Evolutionary conservation across 306 rosid species (phyloP).

Genomic region (Inga oerstediana): DNA sequence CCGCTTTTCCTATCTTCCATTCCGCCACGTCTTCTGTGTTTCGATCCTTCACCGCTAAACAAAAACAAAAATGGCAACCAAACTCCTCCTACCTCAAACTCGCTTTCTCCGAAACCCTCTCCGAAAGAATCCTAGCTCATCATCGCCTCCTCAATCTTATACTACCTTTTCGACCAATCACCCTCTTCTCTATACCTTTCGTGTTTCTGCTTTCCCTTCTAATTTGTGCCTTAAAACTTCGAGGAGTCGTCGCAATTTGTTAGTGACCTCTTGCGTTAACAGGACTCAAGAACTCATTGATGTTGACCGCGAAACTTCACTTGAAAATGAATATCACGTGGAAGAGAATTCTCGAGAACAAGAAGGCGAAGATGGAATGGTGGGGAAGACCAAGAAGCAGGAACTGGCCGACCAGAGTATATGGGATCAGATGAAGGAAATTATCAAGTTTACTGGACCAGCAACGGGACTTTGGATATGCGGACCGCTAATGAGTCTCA

Average conservation of each 20-base stretch:
- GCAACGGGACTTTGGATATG: constrained; percentile 85
- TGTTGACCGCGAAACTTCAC: not conserved
- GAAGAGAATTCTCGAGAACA: constrained; percentile 16
- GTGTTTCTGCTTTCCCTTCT: constrained; percentile 21
- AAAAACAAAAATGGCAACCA: constrained; percentile 36
- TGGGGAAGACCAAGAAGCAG: constrained; percentile 21
- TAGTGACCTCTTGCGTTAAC: constrained; percentile 30
- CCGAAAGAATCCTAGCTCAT: constrained; percentile 40
- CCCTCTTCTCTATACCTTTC: constrained; percentile 8
- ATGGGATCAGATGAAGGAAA: constrained; percentile 78
- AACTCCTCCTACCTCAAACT: constrained; percentile 21
- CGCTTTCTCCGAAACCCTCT: constrained; percentile 25
- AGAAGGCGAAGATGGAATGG: constrained; percentile 19
- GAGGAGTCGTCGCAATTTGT: not conserved
- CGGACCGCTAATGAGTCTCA: constrained; percentile 90
- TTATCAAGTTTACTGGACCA: constrained; percentile 70
- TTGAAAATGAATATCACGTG: constrained; percentile 20
- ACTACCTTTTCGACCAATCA: constrained; percentile 22
- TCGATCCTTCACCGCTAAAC: not conserved
- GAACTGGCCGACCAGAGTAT: constrained; percentile 53
- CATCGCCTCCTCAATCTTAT: constrained; percentile 27
- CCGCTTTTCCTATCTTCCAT: not conserved
- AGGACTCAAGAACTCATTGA: constrained; percentile 30
- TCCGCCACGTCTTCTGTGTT: not conserved
- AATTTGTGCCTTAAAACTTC: constrained; percentile 22